phyloP scores from a whole-genome alignment of 441 rosid species.

The Adansonia rubrostipa region DNA sequence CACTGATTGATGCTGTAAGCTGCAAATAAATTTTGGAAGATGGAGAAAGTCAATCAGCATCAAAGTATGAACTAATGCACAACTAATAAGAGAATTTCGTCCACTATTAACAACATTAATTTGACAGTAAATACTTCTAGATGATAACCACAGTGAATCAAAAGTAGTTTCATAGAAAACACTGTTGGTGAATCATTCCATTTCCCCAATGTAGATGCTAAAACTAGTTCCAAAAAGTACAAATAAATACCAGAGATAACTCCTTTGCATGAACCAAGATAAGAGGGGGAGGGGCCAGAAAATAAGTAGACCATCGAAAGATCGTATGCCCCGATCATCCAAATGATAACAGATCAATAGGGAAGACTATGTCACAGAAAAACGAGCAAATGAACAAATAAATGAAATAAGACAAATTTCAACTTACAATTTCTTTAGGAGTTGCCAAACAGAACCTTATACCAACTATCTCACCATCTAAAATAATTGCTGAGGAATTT shows the following conservation, averaged over 20 bases:
- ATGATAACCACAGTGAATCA: conserved; percentile 4
- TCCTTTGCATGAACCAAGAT: not conserved
- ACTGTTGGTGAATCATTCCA: not conserved
- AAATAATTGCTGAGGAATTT: conserved; percentile 40
- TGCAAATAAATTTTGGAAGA: conserved; percentile 33
- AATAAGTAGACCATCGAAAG: conserved; percentile 4
- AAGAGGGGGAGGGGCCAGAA: not conserved
- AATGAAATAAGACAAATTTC: conserved; percentile 24
- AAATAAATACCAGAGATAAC: not conserved
- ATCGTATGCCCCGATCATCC: not conserved
- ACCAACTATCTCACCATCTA: conserved; percentile 78
- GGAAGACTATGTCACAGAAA: not conserved
- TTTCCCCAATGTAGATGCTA: not conserved
- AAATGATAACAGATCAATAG: conserved; percentile 1
- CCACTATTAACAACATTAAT: conserved; percentile 21
- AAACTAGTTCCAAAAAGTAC: conserved; percentile 4
- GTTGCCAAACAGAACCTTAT: conserved; percentile 74
- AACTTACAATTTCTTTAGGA: conserved; percentile 78
- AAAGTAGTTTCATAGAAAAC: conserved; percentile 11
- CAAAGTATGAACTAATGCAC: conserved; percentile 15
- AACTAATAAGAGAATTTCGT: conserved; percentile 18
- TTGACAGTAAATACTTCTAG: conserved; percentile 3
- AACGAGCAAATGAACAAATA: not conserved
- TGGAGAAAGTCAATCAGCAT: conserved; percentile 23
- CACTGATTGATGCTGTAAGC: conserved; percentile 80